Evolutionary conservation across 257 asterid genomes (phyloP), one percentile per base, ranked within the genome.

Genomic region (Gentiana straminea): DNA sequence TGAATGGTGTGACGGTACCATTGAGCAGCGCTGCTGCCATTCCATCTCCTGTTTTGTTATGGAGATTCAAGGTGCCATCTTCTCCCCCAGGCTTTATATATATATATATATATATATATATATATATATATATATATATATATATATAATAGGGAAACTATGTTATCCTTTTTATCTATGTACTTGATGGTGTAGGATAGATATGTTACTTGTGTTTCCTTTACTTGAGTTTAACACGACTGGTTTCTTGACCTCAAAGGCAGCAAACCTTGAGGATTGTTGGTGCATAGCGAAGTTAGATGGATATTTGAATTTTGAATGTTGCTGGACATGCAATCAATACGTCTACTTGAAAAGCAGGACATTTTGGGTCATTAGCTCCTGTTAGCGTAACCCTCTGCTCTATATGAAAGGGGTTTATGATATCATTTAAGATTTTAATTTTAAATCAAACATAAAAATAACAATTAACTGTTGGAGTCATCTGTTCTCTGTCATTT

Each of bases 21-120:
- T 69, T 86, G 81, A 80, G 81, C 79, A 71, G 66, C 35, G 61
- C 79, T 15, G 86, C 88, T n/a, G 76, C 82, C 67, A 68, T 78
- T 71, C 99, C 99, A 43, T 88, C 97, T 65, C 94, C 97, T 47
- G 65, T 82, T 68, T 67, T 92, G 45, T 73, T 92, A 3, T 86
- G 97, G 97, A 89, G 99, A 82, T 84, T 92, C 66, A 92, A 89
- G 97, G 99, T 92, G 57, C 54, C 15, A 8, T 51, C 9, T 41
- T 41, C 46, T 24, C 24, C 24, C 24, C 24, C 24, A 24, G 24
- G 24, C 46, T 41, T 41, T 41, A 41, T 5, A 41, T 41, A 24
- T 24, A 24, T 0, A 24, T 24, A 24, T 24, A 24, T 24, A 24
- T 24, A 24, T 24, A 24, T 24, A 24, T 24, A 24, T 24, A 24